These are phyloP conservation scores for Naganishia sp. DNA, from an alignment of 1,284 basidiomycete species.

Conservation along the genomic window DNA sequence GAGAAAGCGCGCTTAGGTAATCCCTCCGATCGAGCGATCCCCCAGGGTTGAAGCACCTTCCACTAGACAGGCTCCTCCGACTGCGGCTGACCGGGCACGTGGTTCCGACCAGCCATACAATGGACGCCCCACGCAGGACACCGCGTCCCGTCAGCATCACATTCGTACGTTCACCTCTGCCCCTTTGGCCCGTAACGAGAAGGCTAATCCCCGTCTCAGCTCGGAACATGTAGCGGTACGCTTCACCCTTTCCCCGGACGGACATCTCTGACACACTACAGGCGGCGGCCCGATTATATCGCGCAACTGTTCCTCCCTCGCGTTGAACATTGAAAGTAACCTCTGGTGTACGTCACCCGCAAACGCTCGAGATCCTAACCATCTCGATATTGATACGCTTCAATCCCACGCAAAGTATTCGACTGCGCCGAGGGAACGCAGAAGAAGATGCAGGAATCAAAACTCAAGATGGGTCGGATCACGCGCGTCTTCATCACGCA, in stretches of 20 bases:
- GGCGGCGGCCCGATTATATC: constrained; percentile 52
- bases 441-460: constrained; percentile 70
- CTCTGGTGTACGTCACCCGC: constrained; percentile 49
- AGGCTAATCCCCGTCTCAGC: constrained; percentile 35
- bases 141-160: constrained; percentile 18
- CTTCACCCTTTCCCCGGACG: background rate
- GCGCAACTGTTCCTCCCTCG: constrained; percentile 53
- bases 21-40: background rate
- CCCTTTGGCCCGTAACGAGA: no score
- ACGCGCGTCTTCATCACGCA: constrained; percentile 82
- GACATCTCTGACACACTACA: constrained; percentile 21
- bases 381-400: background rate
- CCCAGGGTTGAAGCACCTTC: background rate
- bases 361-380: background rate
- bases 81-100: background rate
- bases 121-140: background rate
- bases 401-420: constrained; percentile 61
- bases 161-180: constrained; percentile 23
- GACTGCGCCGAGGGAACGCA: constrained; percentile 89
- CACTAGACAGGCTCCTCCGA: background rate
- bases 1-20: background rate
- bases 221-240: constrained; percentile 53
- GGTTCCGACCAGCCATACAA: background rate
- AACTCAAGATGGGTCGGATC: constrained; percentile 62
- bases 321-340: constrained; percentile 52